Percentiles rank a stretch among this genome's conserved stretches.
Conservation (phyloP, 73 alveolate genomes). For the Paramecium tetraurelia region DNA sequence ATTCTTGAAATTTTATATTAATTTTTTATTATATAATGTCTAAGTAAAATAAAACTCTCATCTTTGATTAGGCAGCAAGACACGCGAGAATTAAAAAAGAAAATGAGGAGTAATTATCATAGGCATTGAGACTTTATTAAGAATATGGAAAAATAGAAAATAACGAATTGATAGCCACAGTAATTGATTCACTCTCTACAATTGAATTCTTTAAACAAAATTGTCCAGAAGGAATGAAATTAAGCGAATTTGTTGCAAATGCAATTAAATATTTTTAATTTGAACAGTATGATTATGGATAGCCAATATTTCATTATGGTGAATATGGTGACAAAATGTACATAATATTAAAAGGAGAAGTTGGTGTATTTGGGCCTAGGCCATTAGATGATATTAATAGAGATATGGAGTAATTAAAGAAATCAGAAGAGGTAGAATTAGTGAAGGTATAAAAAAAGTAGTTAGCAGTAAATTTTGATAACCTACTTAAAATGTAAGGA, state of each 20-base stretch:
- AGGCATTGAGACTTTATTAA: neutral
- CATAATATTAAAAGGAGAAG: conserved; percentile 44
- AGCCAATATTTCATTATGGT: conserved; percentile 5
- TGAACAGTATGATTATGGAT: neutral
- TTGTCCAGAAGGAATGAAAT: conserved; percentile 16
- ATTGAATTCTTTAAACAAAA: conserved; percentile 21
- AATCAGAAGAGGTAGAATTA: neutral
- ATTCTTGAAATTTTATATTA: neutral
- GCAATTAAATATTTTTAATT: conserved; percentile 18
- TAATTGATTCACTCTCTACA: neutral
- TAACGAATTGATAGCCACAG: neutral
- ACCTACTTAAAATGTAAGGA: neutral
- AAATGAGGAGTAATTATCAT: neutral
- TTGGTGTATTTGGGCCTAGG: conserved; percentile 43
- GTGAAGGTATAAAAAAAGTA: neutral
- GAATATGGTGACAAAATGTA: conserved; percentile 46
- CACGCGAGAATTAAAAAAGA: neutral
- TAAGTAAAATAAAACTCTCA: neutral
- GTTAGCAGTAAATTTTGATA: neutral
- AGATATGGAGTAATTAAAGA: neutral
- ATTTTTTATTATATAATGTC: neutral
- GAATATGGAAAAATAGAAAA: neutral
- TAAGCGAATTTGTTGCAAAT: neutral
- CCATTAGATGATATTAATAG: neutral
- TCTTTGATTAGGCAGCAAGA: conserved; percentile 24